Evolutionary conservation across 1,284 basidiomycete genomes (phyloP).

Genomic region (Rhodotorula sp.): DNA sequence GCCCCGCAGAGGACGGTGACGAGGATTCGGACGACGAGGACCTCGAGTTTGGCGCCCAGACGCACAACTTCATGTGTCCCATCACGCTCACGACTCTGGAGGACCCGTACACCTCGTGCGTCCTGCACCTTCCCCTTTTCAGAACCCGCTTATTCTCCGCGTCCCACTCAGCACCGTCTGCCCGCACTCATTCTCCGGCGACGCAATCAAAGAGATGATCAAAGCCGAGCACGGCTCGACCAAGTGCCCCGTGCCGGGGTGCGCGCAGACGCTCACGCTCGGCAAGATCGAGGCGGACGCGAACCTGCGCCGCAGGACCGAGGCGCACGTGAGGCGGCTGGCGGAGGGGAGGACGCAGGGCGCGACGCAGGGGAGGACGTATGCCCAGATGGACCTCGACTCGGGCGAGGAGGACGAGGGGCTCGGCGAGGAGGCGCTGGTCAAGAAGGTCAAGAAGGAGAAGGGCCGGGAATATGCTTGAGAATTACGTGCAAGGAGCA

Average conservation of each 20-base stretch:
- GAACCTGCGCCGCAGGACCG: slow-evolving; percentile 16
- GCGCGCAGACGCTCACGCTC: slow-evolving; percentile 14
- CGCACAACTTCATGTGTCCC: slow-evolving; percentile 35
- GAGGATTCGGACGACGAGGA: slow-evolving; percentile 40
- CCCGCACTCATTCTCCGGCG: slow-evolving; percentile 36
- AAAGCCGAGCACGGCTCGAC: not conserved
- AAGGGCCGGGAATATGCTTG: not conserved
- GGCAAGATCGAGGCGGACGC: slow-evolving; percentile 17
- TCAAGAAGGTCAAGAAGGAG: slow-evolving; percentile 5
- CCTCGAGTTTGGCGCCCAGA: slow-evolving; percentile 34
- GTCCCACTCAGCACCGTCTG: slow-evolving; percentile 15
- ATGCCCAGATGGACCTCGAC: slow-evolving; percentile 19
- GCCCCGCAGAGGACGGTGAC: slow-evolving; percentile 25
- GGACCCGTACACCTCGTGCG: slow-evolving; percentile 38
- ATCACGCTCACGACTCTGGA: slow-evolving; percentile 27
- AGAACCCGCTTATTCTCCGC: too few relatives aligned
- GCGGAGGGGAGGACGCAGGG: slow-evolving; percentile 19
- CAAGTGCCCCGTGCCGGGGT: slow-evolving; percentile 31
- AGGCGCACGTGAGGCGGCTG: slow-evolving; percentile 18
- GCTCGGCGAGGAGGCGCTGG: not conserved
- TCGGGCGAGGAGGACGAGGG: slow-evolving; percentile 19
- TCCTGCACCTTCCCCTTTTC: not conserved
- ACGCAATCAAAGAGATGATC: slow-evolving; percentile 28
- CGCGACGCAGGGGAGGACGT: slow-evolving; percentile 25
- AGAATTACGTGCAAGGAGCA: not conserved